Conservation (phyloP, 2,329 filamentous ascomycete genomes). For the Colletotrichum musicola region DNA sequence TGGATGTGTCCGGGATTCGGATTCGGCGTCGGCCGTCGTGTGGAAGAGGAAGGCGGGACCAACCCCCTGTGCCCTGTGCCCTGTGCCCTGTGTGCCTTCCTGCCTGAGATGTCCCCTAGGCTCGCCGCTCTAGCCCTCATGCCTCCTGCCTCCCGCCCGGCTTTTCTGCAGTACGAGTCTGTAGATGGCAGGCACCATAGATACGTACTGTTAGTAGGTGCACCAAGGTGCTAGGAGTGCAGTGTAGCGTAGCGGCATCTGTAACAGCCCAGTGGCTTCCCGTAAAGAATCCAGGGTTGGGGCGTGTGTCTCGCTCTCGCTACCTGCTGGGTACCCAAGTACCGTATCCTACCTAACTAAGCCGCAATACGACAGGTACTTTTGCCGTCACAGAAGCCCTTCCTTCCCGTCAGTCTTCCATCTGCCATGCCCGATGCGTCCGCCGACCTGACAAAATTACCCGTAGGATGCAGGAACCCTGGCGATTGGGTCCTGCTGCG, state of each 20-base stretch:
- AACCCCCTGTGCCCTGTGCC: background rate
- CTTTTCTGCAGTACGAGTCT: background rate
- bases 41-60: background rate
- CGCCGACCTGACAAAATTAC: background rate
- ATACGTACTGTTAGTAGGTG: no score
- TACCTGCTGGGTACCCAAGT: background rate
- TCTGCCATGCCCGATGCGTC: conserved; percentile 6
- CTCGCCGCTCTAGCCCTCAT: no score
- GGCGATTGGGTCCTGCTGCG: conserved; percentile 11
- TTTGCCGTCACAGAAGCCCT: background rate
- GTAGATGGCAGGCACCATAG: no score
- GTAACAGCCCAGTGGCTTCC: no score
- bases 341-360: no score
- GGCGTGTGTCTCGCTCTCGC: conserved; percentile 2
- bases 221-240: no score
- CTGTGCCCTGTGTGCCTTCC: background rate
- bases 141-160: background rate
- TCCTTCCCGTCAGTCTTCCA: background rate
- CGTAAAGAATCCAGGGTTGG: no score
- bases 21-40: background rate
- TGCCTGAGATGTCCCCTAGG: background rate
- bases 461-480: conserved; percentile 12
- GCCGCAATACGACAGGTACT: background rate
- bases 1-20: conserved; percentile 1
- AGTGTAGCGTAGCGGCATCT: no score